A percentile compares a stretch with the other conserved stretches of the same genome.
These are phyloP conservation scores for Colletotrichum graminicola DNA, from an alignment of 2,329 filamentous ascomycete species.

Conservation along the genomic window DNA sequence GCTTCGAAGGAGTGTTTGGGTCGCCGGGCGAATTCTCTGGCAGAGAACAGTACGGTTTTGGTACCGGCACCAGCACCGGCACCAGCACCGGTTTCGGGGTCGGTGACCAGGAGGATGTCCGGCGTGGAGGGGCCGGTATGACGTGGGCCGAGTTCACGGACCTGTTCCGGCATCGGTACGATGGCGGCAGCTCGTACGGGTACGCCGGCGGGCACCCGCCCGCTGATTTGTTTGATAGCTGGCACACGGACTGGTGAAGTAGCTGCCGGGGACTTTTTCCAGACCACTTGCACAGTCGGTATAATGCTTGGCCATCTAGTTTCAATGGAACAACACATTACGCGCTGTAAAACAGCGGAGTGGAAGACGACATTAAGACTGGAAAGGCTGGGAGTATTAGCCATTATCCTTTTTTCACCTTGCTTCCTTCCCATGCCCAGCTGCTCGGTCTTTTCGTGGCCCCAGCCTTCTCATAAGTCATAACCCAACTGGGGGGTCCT, in stretches of 20 bases:
- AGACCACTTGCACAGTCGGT: background rate
- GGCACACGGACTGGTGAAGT: constrained; percentile 22
- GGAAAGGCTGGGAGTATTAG: background rate
- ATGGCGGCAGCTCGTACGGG: background rate
- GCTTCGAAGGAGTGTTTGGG: background rate
- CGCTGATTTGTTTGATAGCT: constrained; percentile 21
- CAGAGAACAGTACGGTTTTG: background rate
- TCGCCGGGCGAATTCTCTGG: background rate
- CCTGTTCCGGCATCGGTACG: constrained; percentile 9
- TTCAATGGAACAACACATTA: background rate
- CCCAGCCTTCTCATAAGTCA: background rate
- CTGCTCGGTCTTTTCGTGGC: background rate
- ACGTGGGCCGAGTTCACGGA: constrained; percentile 23
- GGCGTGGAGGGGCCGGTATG: constrained; percentile 15
- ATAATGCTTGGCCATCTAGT: background rate
- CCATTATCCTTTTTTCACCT: background rate
- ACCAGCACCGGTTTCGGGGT: background rate
- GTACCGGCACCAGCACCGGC: background rate
- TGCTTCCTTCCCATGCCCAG: background rate
- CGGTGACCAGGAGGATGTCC: background rate
- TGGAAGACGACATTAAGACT: background rate
- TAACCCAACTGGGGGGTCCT: background rate
- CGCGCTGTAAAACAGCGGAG: background rate
- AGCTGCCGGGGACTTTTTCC: background rate
- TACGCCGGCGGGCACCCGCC: background rate